These are phyloP conservation scores for Trametes maxima DNA, from an alignment of 768 basidiomycete species.

Conservation along the genomic window DNA sequence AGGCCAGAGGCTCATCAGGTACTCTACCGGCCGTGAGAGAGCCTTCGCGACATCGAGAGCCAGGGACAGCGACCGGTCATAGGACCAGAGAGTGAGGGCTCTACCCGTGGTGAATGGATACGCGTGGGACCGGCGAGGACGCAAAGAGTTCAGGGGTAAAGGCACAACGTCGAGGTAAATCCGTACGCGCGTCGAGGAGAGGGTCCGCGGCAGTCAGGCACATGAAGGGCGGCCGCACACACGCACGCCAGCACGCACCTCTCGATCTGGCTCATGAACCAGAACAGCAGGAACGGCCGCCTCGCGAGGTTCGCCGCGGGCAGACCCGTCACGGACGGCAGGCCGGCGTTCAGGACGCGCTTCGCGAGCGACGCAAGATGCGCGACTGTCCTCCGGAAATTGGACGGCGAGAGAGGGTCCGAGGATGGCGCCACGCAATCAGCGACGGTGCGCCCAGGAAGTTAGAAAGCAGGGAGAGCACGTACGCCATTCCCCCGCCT, in stretches of 20 bases:
- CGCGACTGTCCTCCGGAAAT: slow-evolving; percentile 43
- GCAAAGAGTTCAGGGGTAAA: slow-evolving; percentile 1
- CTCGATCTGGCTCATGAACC: slow-evolving; percentile 74
- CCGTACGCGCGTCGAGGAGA: neutral
- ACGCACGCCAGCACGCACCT: slow-evolving; percentile 40
- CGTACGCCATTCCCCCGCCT: slow-evolving; percentile 37
- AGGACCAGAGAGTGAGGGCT: slow-evolving; percentile 60
- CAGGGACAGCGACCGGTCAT: slow-evolving; percentile 56
- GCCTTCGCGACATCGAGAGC: slow-evolving; percentile 66
- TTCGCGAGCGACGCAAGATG: slow-evolving; percentile 64
- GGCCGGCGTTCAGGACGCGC: slow-evolving; percentile 54
- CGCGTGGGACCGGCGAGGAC: slow-evolving; percentile 13
- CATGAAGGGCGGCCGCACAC: neutral
- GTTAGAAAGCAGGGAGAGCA: neutral
- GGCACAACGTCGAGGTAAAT: slow-evolving; percentile 13
- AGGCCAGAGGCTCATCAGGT: slow-evolving; percentile 64
- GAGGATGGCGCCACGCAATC: neutral
- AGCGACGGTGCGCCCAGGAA: neutral
- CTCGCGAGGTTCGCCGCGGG: slow-evolving; percentile 49
- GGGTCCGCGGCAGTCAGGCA: slow-evolving; percentile 11
- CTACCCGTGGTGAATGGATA: slow-evolving; percentile 35
- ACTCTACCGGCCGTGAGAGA: slow-evolving; percentile 62
- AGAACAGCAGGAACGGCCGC: slow-evolving; percentile 70
- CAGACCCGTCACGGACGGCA: slow-evolving; percentile 61
- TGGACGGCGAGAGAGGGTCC: neutral